Evolutionary conservation across 1,139 yeast species (phyloP).

Genomic region (Diutina scorzettiae): DNA sequence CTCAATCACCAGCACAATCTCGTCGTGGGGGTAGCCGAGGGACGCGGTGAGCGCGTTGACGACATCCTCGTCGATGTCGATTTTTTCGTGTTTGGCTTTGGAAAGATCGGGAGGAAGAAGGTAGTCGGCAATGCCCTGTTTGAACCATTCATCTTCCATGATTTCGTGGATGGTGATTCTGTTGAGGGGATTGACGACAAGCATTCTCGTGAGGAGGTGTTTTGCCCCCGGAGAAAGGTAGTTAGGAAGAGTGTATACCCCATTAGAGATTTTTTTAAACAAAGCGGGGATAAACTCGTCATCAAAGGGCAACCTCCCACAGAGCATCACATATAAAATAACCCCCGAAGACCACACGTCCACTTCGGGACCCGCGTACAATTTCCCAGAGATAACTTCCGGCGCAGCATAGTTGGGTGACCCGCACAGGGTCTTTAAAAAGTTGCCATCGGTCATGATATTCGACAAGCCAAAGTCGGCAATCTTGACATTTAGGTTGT

Average conservation of each 20-base stretch:
- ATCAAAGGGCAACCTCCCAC: conserved; percentile 95
- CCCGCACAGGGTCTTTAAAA: conserved; percentile 91
- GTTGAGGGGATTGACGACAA: conserved; percentile 91
- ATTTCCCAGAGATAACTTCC: conserved; percentile 90
- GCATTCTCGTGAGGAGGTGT: conserved; percentile 77
- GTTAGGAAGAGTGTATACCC: conserved; percentile 88
- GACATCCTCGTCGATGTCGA: conserved; percentile 64
- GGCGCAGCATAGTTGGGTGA: conserved; percentile 98
- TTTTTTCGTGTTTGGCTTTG: conserved; percentile 26
- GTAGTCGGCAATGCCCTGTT: conserved; percentile 70
- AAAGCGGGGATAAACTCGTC: conserved; percentile 95
- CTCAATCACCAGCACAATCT: conserved; percentile 62
- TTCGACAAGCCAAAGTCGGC: conserved; percentile 95
- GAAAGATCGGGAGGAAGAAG: conserved; percentile 59
- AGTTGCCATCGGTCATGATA: conserved; percentile 97
- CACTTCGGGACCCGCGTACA: conserved; percentile 97
- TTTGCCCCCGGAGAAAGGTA: conserved; percentile 84
- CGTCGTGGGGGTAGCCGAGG: conserved; percentile 89
- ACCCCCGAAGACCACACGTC: conserved; percentile 99
- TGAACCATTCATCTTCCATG: conserved; percentile 95
- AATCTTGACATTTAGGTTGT: conserved; percentile 83
- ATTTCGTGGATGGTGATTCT: conserved; percentile 92
- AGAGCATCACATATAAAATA: conserved; percentile 87
- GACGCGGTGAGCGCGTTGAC: conserved; percentile 70
- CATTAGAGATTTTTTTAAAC: conserved; percentile 89